Percentiles rank a stretch among this genome's conserved stretches.
phyloP scores from a whole-genome alignment of 306 rosid genomes.

The Acacia acuminata region DNA sequence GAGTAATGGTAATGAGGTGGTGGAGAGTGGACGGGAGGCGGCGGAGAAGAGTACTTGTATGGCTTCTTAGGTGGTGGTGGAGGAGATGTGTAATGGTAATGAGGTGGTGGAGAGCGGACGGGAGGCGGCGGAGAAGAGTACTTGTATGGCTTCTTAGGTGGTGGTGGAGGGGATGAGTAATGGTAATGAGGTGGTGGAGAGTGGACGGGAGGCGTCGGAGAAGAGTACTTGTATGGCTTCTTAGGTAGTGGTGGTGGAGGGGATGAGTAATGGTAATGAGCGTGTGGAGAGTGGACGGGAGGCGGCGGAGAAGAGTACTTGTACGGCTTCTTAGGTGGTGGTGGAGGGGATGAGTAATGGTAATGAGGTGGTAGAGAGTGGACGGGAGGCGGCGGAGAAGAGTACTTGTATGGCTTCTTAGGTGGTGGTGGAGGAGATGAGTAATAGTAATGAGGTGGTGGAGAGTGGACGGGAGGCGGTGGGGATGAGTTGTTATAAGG shows the following conservation, averaged over 20 bases:
- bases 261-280: background rate
- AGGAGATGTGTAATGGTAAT: background rate
- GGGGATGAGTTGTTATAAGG: background rate
- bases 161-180: constrained; percentile 10
- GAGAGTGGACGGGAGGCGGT: constrained; percentile 2
- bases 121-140: background rate
- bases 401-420: background rate
- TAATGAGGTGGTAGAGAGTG: constrained; percentile 22
- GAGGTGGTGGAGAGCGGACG: background rate
- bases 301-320: constrained; percentile 10
- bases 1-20: constrained; percentile 12
- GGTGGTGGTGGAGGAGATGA: constrained; percentile 6
- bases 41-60: background rate
- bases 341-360: constrained; percentile 28
- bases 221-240: background rate
- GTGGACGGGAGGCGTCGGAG: background rate
- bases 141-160: background rate
- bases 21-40: constrained; percentile 29
- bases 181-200: background rate
- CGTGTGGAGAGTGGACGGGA: background rate
- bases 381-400: constrained; percentile 30
- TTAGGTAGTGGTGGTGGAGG: background rate
- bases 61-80: constrained; percentile 24
- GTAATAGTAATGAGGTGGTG: constrained; percentile 14
- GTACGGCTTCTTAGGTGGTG: constrained; percentile 22